These are phyloP conservation scores for Tinospora cordifolia DNA, from an alignment of 164 flowering plant genomes.

Conservation along the genomic window DNA sequence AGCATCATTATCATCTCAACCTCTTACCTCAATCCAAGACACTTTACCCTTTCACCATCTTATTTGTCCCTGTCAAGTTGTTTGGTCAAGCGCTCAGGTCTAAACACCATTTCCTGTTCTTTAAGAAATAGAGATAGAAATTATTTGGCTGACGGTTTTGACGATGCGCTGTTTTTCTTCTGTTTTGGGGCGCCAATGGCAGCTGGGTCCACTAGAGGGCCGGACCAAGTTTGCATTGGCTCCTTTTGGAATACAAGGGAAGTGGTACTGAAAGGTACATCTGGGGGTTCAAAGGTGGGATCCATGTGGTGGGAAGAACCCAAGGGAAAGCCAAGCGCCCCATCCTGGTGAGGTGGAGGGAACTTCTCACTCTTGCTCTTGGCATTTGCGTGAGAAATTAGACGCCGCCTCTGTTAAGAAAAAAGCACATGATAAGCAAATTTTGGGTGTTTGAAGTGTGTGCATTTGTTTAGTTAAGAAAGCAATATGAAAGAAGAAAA, in stretches of 20 bases:
- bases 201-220: constrained; percentile 59
- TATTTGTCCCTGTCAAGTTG: neutral
- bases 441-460: neutral
- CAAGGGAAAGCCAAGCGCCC: constrained; percentile 73
- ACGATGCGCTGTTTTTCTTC: constrained; percentile 32
- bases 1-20: constrained; percentile 1
- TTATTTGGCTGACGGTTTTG: constrained; percentile 23
- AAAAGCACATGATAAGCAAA: neutral
- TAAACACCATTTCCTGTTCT: neutral
- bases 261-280: constrained; percentile 70
- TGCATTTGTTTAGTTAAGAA: neutral
- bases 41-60: neutral
- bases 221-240: constrained; percentile 76
- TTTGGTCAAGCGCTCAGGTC: neutral
- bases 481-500: neutral
- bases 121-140: neutral
- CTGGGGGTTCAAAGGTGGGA: constrained; percentile 60
- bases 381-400: constrained; percentile 82
- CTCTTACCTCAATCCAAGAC: neutral
- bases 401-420: constrained; percentile 61
- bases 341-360: constrained; percentile 97
- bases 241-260: constrained; percentile 55
- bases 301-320: constrained; percentile 62
- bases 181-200: constrained; percentile 39
- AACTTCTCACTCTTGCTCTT: constrained; percentile 97